phyloP scores from a whole-genome alignment of 2,329 filamentous ascomycete species.

The Aspergillus bombycis region DNA sequence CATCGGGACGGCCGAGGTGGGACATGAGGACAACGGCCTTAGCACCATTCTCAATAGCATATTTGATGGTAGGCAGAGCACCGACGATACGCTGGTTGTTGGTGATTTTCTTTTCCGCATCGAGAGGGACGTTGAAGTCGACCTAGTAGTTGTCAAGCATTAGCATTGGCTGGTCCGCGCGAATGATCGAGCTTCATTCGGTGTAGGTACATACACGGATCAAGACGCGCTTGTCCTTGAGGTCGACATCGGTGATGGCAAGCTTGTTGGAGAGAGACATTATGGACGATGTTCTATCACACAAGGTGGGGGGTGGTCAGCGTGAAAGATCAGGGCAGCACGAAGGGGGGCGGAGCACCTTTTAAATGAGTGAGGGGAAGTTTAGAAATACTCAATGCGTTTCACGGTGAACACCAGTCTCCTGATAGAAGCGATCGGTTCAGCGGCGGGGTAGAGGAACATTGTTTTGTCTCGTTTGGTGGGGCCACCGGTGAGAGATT shows the following conservation, averaged over 20 bases:
- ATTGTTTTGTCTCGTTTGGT: conserved; percentile 27
- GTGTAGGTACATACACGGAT: conserved; percentile 78
- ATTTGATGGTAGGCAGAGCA: conserved; percentile 92
- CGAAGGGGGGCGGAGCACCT: conserved; percentile 17
- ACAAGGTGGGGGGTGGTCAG: conserved; percentile 8
- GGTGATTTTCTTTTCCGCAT: conserved; percentile 89
- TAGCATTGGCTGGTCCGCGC: conserved; percentile 7
- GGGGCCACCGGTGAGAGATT: conserved; percentile 31
- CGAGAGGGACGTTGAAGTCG: conserved; percentile 99
- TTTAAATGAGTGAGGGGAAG: conserved; percentile 10
- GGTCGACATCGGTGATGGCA: conserved; percentile 90
- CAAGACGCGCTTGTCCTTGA: conserved; percentile 97
- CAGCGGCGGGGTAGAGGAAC: conserved; percentile 26
- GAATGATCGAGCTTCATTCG: too few species aligned
- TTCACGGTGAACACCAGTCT: conserved; percentile 26
- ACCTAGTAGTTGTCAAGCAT: conserved; percentile 62
- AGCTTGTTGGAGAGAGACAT: conserved; percentile 99
- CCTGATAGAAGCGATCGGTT: conserved; percentile 16
- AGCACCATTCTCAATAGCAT: conserved; percentile 85
- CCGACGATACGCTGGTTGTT: conserved; percentile 99
- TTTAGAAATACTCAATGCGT: conserved; percentile 20
- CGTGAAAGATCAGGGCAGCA: conserved; percentile 7
- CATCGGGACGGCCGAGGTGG: conserved; percentile 93
- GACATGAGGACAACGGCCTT: conserved; percentile 97
- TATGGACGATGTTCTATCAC: conserved; percentile 22